Percentiles rank a stretch among this genome's conserved stretches.
Evolutionary conservation across 148 eudicot genomes (phyloP).

Genomic region (Pouteria glomerata): DNA sequence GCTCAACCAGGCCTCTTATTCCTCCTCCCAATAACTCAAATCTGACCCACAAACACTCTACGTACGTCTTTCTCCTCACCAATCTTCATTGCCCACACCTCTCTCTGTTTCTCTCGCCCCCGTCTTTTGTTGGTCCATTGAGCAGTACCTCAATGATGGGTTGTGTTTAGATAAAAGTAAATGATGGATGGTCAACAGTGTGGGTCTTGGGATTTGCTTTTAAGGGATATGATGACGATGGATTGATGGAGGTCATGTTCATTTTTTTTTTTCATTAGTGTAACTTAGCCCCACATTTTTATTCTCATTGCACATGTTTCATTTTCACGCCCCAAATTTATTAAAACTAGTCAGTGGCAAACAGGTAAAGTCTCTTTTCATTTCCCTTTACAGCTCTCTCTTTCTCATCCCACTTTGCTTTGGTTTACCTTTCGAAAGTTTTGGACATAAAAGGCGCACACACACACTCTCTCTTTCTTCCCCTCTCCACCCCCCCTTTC

Average conservation of each 20-base stretch:
- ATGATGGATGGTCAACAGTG: neutral
- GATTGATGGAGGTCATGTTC: slow-evolving; percentile 11
- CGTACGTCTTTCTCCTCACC: too few relatives aligned
- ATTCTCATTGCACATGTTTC: slow-evolving; percentile 11
- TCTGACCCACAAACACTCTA: neutral
- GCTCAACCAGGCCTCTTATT: neutral
- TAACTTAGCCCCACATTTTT: slow-evolving; percentile 5
- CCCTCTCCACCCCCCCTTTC: neutral
- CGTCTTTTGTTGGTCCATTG: too few relatives aligned
- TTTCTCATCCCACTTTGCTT: neutral
- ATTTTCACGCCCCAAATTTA: neutral
- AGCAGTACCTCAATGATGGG: too few relatives aligned
- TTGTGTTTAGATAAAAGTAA: neutral
- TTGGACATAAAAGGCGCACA: neutral
- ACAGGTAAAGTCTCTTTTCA: slow-evolving; percentile 10
- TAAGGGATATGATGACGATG: slow-evolving; percentile 10
- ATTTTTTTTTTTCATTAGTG: neutral
- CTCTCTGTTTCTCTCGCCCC: too few relatives aligned
- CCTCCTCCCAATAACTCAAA: neutral
- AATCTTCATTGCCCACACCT: too few relatives aligned
- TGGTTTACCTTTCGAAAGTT: slow-evolving; percentile 5
- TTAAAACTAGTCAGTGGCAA: slow-evolving; percentile 4
- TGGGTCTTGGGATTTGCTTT: neutral
- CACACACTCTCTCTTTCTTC: too few relatives aligned
- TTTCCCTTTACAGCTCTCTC: slow-evolving; percentile 12